phyloP scores from a whole-genome alignment of 1,139 yeast genomes.

The Candida tetrigidarum region DNA sequence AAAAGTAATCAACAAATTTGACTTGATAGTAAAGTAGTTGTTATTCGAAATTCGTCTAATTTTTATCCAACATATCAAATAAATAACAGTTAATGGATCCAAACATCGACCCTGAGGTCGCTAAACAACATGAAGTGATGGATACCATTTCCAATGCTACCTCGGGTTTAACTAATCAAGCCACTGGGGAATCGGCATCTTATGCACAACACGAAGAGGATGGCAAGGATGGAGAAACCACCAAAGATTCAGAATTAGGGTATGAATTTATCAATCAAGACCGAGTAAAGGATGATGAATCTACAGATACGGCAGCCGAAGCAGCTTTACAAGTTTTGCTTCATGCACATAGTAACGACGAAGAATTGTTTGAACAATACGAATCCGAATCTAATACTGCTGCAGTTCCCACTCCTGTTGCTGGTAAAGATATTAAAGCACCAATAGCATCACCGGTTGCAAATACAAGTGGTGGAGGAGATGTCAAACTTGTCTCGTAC shows the following conservation, averaged over 20 bases:
- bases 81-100: constrained; percentile 18
- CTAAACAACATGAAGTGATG: constrained; percentile 9
- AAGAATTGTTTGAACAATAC: constrained; percentile 2
- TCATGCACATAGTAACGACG: constrained; percentile 2
- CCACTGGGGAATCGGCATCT: not conserved
- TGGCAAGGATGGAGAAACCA: not conserved
- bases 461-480: not conserved
- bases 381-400: not conserved
- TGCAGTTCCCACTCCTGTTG: not conserved
- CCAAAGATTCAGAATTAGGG: not conserved
- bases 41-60: not conserved
- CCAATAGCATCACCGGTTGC: not conserved
- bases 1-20: not conserved
- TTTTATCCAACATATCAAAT: not conserved
- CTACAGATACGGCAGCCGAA: constrained; percentile 11
- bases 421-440: not conserved
- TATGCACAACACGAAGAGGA: not conserved
- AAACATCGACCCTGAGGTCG: constrained; percentile 19
- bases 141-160: constrained; percentile 6
- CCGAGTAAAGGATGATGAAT: not conserved
- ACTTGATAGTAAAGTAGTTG: not conserved
- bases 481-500: constrained; percentile 35
- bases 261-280: constrained; percentile 6
- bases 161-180: not conserved
- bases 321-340: constrained; percentile 14